Percentiles rank a stretch among this genome's conserved stretches.
Evolutionary conservation across 129 eudicot genomes (phyloP).

Genomic region (Mikania micrantha): DNA sequence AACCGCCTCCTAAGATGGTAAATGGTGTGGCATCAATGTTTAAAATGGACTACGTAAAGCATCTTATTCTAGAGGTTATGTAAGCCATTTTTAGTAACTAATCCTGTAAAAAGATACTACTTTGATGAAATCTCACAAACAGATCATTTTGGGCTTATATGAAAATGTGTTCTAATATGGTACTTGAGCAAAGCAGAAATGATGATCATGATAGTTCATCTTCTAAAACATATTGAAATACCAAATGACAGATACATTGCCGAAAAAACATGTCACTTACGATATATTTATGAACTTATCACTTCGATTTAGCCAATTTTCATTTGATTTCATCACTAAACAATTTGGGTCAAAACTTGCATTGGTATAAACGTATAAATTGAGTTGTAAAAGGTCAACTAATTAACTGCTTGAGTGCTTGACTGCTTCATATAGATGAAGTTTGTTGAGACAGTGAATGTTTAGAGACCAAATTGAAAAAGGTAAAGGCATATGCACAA

Average conservation of each 20-base stretch:
- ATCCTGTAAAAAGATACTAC: background rate
- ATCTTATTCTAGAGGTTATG: background rate
- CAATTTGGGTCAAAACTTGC: background rate
- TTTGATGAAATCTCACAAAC: background rate
- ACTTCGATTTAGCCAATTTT: slow-evolving; percentile 1
- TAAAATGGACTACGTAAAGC: background rate
- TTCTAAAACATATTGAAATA: background rate
- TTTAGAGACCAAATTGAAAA: background rate
- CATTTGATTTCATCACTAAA: background rate
- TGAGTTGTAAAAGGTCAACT: background rate
- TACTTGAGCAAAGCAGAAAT: background rate
- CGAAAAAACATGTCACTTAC: background rate
- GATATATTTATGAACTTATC: background rate
- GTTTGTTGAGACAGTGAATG: background rate
- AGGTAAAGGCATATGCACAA: slow-evolving; percentile 8
- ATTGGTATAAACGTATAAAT: too few species aligned
- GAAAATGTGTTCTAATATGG: background rate
- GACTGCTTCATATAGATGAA: background rate
- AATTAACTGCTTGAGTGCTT: background rate
- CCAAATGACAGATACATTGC: background rate
- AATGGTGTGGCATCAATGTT: background rate
- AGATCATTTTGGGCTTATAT: background rate
- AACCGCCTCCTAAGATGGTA: background rate
- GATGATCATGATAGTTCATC: background rate
- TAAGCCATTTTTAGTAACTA: background rate